Base-by-base conservation (phyloP, 768 basidiomycete species). In the Phaffia tasmanica region DNA sequence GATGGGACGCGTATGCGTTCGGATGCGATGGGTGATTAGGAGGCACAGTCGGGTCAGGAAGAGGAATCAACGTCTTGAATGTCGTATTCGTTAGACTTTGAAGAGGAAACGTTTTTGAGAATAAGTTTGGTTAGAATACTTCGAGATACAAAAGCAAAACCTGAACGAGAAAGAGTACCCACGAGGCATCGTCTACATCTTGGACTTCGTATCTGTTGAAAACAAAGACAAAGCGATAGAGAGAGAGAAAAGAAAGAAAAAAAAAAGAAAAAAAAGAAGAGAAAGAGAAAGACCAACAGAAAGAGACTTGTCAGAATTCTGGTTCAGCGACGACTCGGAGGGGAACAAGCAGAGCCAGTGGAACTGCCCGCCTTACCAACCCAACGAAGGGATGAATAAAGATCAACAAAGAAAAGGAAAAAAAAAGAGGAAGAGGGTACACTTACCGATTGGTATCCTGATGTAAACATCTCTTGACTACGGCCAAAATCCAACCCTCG, bases 401-500 rank as follows among this genome's bases (percentile, higher is more conserved):
- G 50, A 23, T 1, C 0, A 6, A 15, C 9, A 29, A 21, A 8
- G 3, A 15, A 11, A 23, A 48, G 25, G 29, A 19, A 29, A 25
- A 48, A 21, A 27, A 51, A 51, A 25, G 23, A 53, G n/a, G 19
- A n/a, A 19, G 42, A 42, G 35, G 11, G 35, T 11, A 42, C 23
- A 61, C 72, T 18, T 29, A 74, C 74, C 72, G 58, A 16, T 72
- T 76, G 74, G 74, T 76, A 66, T 79, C 79, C 29, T 70, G 70
- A 3, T 68, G 62, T 23, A 77, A 70, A 68, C 72, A 75, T 29
- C 59, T 63, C 32, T 75, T 70, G 30, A 80, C 70, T n/a, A 71
- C 70, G 1, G 77, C 78, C 61, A 79, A 65, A 59, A 80, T 80
- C 76, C 77, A 80, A 5, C 72, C 75, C 14, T 74, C 74, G 46